These are phyloP conservation scores for Cystobasidium ongulense DNA, from an alignment of 768 basidiomycete genomes.

Conservation along the genomic window DNA sequence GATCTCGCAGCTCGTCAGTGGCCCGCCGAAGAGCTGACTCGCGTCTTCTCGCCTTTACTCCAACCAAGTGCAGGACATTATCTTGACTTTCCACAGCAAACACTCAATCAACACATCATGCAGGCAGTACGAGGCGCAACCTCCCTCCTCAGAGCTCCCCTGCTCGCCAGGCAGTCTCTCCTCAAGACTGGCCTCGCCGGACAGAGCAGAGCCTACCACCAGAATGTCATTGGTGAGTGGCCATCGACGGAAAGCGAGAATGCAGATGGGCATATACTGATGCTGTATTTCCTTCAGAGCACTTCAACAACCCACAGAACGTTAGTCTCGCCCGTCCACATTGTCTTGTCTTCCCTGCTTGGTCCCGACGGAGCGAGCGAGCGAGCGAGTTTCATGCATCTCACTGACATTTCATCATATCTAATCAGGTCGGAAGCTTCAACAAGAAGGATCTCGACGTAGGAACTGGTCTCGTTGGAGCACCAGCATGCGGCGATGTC, in stretches of 20 bases:
- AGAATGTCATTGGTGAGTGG: constrained; percentile 31
- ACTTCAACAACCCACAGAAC: constrained; percentile 96
- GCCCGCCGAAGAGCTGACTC: neutral
- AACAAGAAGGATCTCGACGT: constrained; percentile 85
- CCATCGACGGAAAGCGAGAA: neutral
- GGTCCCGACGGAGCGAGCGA: neutral
- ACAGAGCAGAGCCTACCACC: constrained; percentile 24
- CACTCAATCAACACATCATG: neutral
- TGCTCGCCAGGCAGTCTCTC: neutral
- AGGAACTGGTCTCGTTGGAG: constrained; percentile 94
- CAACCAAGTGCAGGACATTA: neutral
- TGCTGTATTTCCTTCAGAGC: constrained; percentile 49
- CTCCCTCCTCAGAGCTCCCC: constrained; percentile 3
- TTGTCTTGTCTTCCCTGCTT: neutral
- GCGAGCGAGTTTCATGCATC: no score
- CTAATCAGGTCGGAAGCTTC: constrained; percentile 91
- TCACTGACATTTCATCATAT: constrained; percentile 7
- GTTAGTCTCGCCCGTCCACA: constrained; percentile 51
- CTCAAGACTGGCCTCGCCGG: neutral
- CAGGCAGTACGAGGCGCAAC: constrained; percentile 9
- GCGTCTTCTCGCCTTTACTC: neutral
- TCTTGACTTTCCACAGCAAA: neutral
- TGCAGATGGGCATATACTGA: neutral
- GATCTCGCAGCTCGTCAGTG: neutral
- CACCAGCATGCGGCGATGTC: constrained; percentile 43